Base-by-base conservation (phyloP, 1,284 basidiomycete species). In the Trametes polyzona region DNA sequence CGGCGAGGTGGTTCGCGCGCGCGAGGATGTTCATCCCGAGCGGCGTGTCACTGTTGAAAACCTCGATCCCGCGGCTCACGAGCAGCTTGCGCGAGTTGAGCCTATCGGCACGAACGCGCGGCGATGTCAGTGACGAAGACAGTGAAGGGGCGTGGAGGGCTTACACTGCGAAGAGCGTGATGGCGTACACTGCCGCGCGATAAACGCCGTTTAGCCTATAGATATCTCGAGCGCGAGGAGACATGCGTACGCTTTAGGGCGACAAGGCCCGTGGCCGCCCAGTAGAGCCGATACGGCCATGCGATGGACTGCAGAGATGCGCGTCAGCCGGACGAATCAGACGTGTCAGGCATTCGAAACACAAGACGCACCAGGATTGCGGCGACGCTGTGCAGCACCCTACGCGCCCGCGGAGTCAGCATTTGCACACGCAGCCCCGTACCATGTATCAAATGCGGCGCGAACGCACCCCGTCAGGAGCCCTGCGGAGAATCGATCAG, bases 81-180 rank as follows among this genome's bases (percentile, higher is more conserved):
- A 40, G 29, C 27, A 44, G 47, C 30, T 44, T 50, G 41, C 54
- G 47, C 11, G 54, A 56, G 41, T 56, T 56, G 9, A 56, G 36
- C 17, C 54, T 56, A 23, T 23, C 29, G 2, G 9, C 21, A 0
- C n/a, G 35, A 16, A 16, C 17, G 32, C 32, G 21, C 9, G 4
- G 16, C 1, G 4, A 19, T n/a, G 14, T 19, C 12, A 21, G 17
- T 14, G 35, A 12, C 9, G 11, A 4, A 21, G n/a, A 29, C 21
- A 16, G 2, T 19, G 36, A 17, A 6, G 35, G 16, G 24, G 27
- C 5, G n/a, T 21, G 21, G 16, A 3, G n/a, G 8, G 42, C 52
- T 32, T 36, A 54, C 52, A 54, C 52, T 2, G 52, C 30, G 21
- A 54, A 27, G 32, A 54, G 39, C 6, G 52, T 54, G n/a, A 47